Percentiles rank a stretch among this genome's conserved stretches.
These are phyloP conservation scores for Musa itinerans DNA, from an alignment of 176 grass and related monocot species.

Conservation along the genomic window DNA sequence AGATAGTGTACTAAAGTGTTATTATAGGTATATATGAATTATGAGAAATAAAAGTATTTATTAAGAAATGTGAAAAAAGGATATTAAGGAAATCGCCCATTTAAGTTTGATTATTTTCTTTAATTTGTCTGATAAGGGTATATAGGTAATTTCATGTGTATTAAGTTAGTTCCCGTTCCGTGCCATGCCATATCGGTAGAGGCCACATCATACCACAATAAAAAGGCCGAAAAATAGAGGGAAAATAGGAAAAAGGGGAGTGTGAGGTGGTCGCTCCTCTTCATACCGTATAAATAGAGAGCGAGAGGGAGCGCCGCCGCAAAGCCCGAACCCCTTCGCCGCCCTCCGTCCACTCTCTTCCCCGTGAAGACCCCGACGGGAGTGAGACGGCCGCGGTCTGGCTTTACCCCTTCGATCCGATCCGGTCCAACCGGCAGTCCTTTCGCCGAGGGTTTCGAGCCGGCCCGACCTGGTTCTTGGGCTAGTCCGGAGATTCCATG, in stretches of 20 bases:
- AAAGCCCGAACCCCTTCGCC: not conserved
- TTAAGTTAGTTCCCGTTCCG: not conserved
- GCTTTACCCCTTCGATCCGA: not conserved
- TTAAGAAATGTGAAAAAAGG: too few relatives aligned
- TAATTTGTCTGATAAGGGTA: not conserved
- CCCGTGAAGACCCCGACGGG: too few relatives aligned
- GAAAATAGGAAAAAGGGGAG: not conserved
- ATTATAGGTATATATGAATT: too few relatives aligned
- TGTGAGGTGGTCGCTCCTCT: too few relatives aligned
- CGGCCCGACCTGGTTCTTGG: too few relatives aligned
- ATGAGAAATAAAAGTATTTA: too few relatives aligned
- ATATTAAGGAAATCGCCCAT: too few relatives aligned
- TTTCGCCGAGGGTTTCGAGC: not conserved
- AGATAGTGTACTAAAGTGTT: too few relatives aligned
- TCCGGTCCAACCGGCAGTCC: not conserved
- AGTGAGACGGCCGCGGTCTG: not conserved
- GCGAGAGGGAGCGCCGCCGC: not conserved
- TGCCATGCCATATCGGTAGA: not conserved
- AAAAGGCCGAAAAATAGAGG: not conserved
- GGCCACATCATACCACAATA: not conserved
- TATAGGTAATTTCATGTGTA: not conserved
- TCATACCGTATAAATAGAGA: not conserved
- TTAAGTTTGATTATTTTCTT: not conserved
- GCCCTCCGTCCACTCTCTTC: not conserved
- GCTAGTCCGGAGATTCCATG: conserved; percentile 24